phyloP scores from a whole-genome alignment of 176 grass and related monocot genomes.

The Bothriochloa decipiens region DNA sequence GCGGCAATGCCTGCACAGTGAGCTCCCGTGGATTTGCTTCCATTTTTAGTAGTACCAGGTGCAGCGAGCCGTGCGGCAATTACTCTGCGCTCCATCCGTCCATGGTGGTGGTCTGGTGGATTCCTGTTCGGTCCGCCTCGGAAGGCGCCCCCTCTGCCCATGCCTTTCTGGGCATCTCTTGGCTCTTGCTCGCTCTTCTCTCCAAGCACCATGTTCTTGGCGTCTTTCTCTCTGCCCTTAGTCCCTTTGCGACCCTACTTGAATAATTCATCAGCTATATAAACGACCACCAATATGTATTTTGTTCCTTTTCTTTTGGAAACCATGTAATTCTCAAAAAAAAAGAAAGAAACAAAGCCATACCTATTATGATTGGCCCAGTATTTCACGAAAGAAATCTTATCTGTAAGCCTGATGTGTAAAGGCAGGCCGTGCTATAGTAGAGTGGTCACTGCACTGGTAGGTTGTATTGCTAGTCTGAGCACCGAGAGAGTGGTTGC shows the following conservation, averaged over 20 bases:
- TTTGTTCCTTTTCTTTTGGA: background rate
- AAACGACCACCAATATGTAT: background rate
- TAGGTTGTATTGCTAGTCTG: constrained; percentile 14
- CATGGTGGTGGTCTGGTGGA: background rate
- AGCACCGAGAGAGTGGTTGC: background rate
- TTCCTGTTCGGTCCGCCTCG: constrained; percentile 28
- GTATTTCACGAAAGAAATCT: constrained; percentile 33
- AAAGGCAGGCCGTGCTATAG: background rate
- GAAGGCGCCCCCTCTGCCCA: background rate
- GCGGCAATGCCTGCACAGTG: constrained; percentile 21
- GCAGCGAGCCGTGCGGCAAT: constrained; percentile 37
- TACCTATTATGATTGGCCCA: background rate
- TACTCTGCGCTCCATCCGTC: constrained; percentile 28
- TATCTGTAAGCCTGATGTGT: constrained; percentile 2
- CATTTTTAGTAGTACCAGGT: constrained; percentile 34
- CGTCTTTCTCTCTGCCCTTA: background rate
- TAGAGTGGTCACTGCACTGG: background rate
- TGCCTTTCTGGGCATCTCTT: constrained; percentile 6
- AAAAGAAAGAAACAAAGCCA: too few species aligned
- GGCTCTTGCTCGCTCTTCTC: background rate
- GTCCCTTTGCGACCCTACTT: background rate
- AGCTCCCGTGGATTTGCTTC: constrained; percentile 28
- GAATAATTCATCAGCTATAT: constrained; percentile 16
- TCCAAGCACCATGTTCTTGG: background rate
- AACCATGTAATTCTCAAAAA: too few species aligned